Percentiles rank a stretch among this genome's conserved stretches.
Conservation (phyloP, 73 alveolate genomes). For the Tetrahymena elliotti region DNA sequence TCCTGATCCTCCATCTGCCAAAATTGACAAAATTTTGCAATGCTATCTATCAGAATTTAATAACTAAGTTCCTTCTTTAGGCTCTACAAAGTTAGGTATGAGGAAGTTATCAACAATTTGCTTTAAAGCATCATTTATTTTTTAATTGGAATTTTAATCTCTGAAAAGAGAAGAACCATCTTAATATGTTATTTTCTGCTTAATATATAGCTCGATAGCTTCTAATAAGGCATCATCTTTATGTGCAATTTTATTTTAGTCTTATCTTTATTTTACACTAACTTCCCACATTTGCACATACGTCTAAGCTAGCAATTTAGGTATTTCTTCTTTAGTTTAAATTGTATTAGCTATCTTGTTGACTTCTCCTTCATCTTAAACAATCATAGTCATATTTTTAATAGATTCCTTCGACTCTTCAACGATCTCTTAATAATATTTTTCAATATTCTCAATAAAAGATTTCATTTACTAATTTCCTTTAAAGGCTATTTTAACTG, state of each 20-base stretch:
- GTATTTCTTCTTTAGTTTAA: neutral
- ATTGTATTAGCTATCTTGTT: neutral
- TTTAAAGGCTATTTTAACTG: neutral
- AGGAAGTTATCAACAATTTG: neutral
- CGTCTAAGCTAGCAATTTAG: neutral
- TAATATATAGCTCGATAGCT: neutral
- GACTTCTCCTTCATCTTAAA: neutral
- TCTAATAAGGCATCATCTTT: too few relatives aligned
- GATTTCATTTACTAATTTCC: neutral
- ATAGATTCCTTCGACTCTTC: neutral
- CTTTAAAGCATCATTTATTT: neutral
- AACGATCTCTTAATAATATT: neutral
- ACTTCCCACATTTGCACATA: neutral
- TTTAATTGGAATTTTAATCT: neutral
- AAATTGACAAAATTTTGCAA: neutral
- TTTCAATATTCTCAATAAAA: neutral
- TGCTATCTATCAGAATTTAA: neutral
- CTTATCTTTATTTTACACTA: neutral
- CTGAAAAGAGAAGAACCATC: neutral
- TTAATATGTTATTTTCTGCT: neutral
- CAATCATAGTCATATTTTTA: neutral
- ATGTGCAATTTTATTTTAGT: neutral
- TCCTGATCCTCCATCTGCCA: too few relatives aligned
- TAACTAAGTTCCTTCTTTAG: neutral
- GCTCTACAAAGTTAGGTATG: neutral